Conservation (phyloP, 2,329 filamentous ascomycete genomes). For the Penicillium freii region DNA sequence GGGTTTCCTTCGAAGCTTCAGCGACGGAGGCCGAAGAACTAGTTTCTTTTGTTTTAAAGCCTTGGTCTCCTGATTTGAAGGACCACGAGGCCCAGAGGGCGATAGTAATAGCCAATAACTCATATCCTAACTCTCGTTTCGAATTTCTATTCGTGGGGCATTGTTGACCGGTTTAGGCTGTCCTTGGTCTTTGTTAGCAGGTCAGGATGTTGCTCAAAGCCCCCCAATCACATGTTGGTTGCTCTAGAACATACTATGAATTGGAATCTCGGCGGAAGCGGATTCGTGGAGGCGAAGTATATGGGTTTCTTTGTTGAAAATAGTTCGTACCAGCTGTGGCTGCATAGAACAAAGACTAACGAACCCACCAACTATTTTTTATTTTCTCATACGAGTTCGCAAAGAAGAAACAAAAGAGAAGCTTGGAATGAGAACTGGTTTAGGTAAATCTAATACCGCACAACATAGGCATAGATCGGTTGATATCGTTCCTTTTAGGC, state of each 20-base stretch:
- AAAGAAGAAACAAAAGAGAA: not conserved
- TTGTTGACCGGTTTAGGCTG: not conserved
- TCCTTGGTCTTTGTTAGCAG: not conserved
- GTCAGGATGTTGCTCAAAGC: not conserved
- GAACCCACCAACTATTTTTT: not conserved
- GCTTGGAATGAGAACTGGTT: not conserved
- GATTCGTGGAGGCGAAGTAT: not conserved
- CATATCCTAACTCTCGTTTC: not conserved
- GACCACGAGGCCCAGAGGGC: not conserved
- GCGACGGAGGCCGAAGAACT: slow-evolving; percentile 5
- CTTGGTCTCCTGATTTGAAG: not conserved
- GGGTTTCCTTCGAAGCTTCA: slow-evolving; percentile 1
- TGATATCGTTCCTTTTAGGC: not conserved
- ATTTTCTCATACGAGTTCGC: not conserved
- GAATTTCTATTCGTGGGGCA: not conserved
- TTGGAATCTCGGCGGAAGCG: not conserved
- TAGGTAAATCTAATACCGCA: not conserved
- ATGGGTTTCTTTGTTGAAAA: not conserved
- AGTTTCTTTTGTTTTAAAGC: slow-evolving; percentile 1
- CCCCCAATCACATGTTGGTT: not conserved
- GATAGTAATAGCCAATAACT: slow-evolving; percentile 3
- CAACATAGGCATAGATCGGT: not conserved
- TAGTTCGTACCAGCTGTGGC: slow-evolving; percentile 1
- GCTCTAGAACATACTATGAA: not conserved
- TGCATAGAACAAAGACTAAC: slow-evolving; percentile 1